These are phyloP conservation scores for Amphichorda felina DNA, from an alignment of 2,329 filamentous ascomycete species.

Conservation along the genomic window DNA sequence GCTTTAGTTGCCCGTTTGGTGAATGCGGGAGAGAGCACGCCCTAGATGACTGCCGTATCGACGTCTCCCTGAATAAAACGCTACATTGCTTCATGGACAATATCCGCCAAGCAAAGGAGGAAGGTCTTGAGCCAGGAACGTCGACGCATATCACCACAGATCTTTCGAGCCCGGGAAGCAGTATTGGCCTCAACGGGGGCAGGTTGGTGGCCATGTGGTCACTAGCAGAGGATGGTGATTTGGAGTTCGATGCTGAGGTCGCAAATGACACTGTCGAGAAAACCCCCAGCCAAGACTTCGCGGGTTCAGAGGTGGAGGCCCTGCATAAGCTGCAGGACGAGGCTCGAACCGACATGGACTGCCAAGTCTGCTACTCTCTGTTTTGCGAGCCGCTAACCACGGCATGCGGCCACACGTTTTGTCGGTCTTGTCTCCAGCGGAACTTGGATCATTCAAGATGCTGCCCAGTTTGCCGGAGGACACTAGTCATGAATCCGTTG, in stretches of 20 bases:
- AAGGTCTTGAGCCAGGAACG: conserved; percentile 12
- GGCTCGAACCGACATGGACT: conserved; percentile 64
- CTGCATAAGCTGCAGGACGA: conserved; percentile 48
- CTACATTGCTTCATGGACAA: conserved; percentile 45
- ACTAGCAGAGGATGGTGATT: conserved; percentile 48
- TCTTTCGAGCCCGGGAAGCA: neutral
- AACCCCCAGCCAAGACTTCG: conserved; percentile 2
- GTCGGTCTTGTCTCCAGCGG: conserved; percentile 64
- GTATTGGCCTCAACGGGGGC: conserved; percentile 23
- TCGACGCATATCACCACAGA: conserved; percentile 14
- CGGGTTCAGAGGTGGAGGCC: conserved; percentile 2
- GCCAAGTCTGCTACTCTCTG: conserved; percentile 75
- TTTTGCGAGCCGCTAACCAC: conserved; percentile 78
- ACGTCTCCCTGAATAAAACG: conserved; percentile 68
- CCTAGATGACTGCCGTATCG: conserved; percentile 60
- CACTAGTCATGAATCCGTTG: conserved; percentile 37
- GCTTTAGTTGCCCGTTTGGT: conserved; percentile 62
- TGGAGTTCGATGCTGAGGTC: conserved; percentile 45
- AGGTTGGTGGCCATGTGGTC: conserved; percentile 36
- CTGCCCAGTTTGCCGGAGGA: conserved; percentile 71
- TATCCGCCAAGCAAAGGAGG: conserved; percentile 28
- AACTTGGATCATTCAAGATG: conserved; percentile 65
- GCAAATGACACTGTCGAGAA: conserved; percentile 25
- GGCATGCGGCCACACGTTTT: conserved; percentile 81
- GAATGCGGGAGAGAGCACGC: conserved; percentile 63